Conservation (phyloP, 208 protist genomes). For the Trypanosoma caninum region DNA sequence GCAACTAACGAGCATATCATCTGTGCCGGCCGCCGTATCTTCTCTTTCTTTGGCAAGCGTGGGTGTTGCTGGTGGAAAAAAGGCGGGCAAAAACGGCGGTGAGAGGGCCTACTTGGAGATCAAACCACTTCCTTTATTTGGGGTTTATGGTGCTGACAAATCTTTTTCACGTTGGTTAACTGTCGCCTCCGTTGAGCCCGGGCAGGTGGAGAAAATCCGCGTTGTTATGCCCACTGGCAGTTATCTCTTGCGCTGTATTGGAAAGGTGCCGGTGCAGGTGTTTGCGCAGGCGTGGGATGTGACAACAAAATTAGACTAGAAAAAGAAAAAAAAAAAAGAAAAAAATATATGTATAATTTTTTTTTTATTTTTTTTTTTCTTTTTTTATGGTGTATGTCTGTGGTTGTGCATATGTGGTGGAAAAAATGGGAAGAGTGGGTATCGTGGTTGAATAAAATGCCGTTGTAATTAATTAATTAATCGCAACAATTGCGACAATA, state of each 20-base stretch:
- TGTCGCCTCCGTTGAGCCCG: constrained; percentile 29
- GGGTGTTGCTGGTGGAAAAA: background rate
- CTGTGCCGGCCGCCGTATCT: constrained; percentile 20
- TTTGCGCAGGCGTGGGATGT: constrained; percentile 85
- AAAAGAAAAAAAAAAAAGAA: no score
- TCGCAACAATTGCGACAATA: no score
- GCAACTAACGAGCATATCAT: constrained; percentile 61
- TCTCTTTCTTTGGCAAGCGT: constrained; percentile 1
- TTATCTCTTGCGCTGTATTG: constrained; percentile 62
- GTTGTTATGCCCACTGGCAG: constrained; percentile 60
- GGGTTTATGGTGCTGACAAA: background rate
- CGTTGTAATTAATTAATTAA: no score
- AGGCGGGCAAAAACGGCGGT: background rate
- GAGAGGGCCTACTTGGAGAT: constrained; percentile 18
- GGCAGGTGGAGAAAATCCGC: constrained; percentile 34
- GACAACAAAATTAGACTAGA: constrained; percentile 58
- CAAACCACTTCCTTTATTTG: constrained; percentile 4
- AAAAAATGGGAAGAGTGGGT: no score
- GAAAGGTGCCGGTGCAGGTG: constrained; percentile 43
- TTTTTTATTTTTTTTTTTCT: no score
- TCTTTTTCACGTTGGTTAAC: constrained; percentile 25
- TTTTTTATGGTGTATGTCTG: no score
- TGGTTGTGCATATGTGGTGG: no score
- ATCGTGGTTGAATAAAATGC: no score
- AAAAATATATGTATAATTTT: no score